phyloP scores from a whole-genome alignment of 192 early-diverging fungal species.

The Umbelopsis sp. region DNA sequence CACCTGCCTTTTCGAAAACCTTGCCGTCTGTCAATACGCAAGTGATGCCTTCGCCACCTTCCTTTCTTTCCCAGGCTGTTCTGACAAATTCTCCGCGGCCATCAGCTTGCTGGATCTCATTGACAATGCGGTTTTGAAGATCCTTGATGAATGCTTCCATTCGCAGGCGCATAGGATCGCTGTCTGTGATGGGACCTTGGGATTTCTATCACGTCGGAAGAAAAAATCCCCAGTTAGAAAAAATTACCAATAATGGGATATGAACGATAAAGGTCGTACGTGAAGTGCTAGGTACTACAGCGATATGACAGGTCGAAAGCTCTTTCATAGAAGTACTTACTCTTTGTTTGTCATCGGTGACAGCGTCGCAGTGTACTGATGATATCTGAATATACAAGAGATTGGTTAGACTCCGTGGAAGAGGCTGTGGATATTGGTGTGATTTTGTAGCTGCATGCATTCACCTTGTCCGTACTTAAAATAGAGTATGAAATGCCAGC shows the following conservation, averaged over 20 bases:
- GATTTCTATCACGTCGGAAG: slow-evolving; percentile 21
- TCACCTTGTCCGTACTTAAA: not conserved
- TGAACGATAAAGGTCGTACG: no score
- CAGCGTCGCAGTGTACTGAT: slow-evolving; percentile 20
- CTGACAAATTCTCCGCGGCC: slow-evolving; percentile 63
- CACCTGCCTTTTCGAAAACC: slow-evolving; percentile 98
- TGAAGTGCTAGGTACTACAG: no score
- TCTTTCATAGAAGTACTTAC: slow-evolving; percentile 12
- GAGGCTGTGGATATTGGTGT: no score
- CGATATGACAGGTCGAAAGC: no score
- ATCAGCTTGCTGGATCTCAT: slow-evolving; percentile 66
- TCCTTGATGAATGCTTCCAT: slow-evolving; percentile 82
- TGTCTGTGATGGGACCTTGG: slow-evolving; percentile 45
- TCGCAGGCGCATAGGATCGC: slow-evolving; percentile 71
- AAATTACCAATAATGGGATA: not conserved
- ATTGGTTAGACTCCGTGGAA: not conserved
- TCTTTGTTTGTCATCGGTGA: slow-evolving; percentile 11
- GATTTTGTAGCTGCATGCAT: no score
- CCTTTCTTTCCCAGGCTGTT: slow-evolving; percentile 84
- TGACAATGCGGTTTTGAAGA: slow-evolving; percentile 78
- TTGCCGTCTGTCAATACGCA: slow-evolving; percentile 91
- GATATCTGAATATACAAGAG: not conserved
- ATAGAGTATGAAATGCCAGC: not conserved
- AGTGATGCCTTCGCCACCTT: slow-evolving; percentile 92
- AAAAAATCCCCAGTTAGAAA: not conserved